Percentiles rank a stretch among this genome's conserved stretches.
phyloP scores from a whole-genome alignment of 495 filamentous ascomycete genomes.

The Aspergillus nanangensis region DNA sequence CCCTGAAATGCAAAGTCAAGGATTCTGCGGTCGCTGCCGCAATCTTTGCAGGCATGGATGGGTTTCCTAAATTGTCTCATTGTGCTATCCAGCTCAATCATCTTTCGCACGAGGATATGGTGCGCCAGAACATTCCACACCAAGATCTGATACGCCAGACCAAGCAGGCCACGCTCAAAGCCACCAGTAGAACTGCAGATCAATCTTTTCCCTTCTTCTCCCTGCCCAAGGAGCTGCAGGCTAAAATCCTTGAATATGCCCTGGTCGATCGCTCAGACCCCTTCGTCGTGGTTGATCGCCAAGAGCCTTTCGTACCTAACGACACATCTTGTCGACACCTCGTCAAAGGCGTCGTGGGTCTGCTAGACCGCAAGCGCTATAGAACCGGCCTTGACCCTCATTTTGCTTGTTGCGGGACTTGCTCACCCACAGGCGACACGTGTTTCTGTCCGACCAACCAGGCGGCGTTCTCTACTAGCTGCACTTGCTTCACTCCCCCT shows the following conservation, averaged over 20 bases:
- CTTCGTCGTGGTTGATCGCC: too few species aligned
- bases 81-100: constrained; percentile 19
- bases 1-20: constrained; percentile 19
- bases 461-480: constrained; percentile 20
- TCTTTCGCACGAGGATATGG: constrained; percentile 11
- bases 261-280: constrained; percentile 14
- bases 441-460: constrained; percentile 21
- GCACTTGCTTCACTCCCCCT: constrained; percentile 21
- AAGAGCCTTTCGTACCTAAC: too few species aligned
- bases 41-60: constrained; percentile 13
- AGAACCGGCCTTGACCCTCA: not conserved
- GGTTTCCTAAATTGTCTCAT: constrained; percentile 12
- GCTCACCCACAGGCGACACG: constrained; percentile 13
- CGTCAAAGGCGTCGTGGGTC: constrained; percentile 11
- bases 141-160: too few species aligned
- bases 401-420: constrained; percentile 19
- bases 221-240: constrained; percentile 26
- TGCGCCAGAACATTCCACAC: too few species aligned
- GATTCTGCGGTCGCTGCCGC: constrained; percentile 12
- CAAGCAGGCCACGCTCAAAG: too few species aligned
- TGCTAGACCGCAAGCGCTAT: constrained; percentile 12
- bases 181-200: not conserved
- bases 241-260: constrained; percentile 18
- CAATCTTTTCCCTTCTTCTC: constrained; percentile 18
- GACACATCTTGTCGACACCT: too few species aligned